phyloP scores from a whole-genome alignment of 2,329 filamentous ascomycete species.

The Verruconis gallopava region DNA sequence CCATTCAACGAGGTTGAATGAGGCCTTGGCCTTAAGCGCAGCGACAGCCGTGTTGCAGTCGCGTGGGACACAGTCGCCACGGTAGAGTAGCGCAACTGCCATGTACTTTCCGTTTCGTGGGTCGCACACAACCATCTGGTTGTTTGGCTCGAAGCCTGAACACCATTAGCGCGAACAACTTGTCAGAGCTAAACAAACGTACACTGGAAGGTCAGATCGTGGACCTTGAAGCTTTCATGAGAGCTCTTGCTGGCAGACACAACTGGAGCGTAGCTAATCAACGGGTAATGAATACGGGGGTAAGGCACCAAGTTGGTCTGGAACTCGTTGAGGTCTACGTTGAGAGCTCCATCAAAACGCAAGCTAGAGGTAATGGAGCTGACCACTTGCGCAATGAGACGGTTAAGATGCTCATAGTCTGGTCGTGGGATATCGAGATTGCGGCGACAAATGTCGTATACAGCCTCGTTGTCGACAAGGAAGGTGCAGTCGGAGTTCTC shows the following conservation, averaged over 20 bases:
- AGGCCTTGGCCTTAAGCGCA: conserved; percentile 55
- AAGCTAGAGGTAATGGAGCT: conserved; percentile 62
- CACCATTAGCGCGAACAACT: conserved; percentile 3
- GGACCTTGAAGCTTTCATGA: conserved; percentile 79
- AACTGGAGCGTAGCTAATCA: conserved; percentile 61
- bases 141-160: conserved; percentile 61
- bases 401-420: conserved; percentile 59
- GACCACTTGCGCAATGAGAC: conserved; percentile 60
- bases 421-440: conserved; percentile 58
- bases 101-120: conserved; percentile 66
- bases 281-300: conserved; percentile 60
- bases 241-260: conserved; percentile 62
- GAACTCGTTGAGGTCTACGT: conserved; percentile 66
- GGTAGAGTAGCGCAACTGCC: conserved; percentile 60
- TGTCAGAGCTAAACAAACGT: conserved; percentile 23
- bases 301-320: conserved; percentile 65
- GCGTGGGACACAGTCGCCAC: conserved; percentile 56
- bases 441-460: conserved; percentile 63
- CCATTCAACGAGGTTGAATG: conserved; percentile 64
- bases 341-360: conserved; percentile 59
- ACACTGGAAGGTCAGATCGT: conserved; percentile 65
- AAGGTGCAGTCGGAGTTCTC: conserved; percentile 73
- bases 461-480: conserved; percentile 61
- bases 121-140: conserved; percentile 67
- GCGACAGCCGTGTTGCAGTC: conserved; percentile 56